Conservation (phyloP, 2,329 filamentous ascomycete species). For the Tothia fuscella region DNA sequence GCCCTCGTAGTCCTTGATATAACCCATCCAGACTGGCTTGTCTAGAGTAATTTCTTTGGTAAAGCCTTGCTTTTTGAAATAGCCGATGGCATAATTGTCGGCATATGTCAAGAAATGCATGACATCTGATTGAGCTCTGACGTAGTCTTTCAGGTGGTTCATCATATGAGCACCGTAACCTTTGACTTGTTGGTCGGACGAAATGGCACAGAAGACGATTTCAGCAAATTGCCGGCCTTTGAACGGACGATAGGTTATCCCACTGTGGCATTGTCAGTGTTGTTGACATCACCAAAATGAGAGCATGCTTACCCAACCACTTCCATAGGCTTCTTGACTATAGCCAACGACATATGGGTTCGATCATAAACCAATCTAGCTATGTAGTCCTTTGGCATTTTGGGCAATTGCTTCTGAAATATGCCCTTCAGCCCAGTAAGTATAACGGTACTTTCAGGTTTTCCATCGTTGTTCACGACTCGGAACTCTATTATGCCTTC, state of each 20-base stretch:
- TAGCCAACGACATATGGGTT: constrained; percentile 90
- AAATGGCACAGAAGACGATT: constrained; percentile 97
- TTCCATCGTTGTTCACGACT: constrained; percentile 93
- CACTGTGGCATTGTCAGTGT: too few relatives aligned
- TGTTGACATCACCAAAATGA: constrained; percentile 34
- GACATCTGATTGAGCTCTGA: constrained; percentile 89
- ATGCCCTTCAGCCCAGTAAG: constrained; percentile 93
- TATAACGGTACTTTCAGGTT: constrained; percentile 80
- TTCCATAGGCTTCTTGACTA: constrained; percentile 90
- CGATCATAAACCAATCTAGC: constrained; percentile 94
- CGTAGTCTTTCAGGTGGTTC: constrained; percentile 95
- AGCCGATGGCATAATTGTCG: constrained; percentile 97
- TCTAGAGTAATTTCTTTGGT: constrained; percentile 96
- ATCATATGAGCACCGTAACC: constrained; percentile 96
- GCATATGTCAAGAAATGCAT: constrained; percentile 99
- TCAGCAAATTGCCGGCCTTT: constrained; percentile 87
- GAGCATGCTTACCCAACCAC: too few relatives aligned
- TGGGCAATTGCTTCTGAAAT: constrained; percentile 95
- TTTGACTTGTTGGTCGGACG: constrained; percentile 95
- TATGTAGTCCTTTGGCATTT: constrained; percentile 99
- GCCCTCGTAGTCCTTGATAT: constrained; percentile 98
- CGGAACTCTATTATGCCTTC: constrained; percentile 92
- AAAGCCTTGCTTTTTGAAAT: constrained; percentile 98
- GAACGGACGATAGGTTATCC: constrained; percentile 94
- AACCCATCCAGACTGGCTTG: constrained; percentile 91